Percentiles rank a stretch among this genome's conserved stretches.
Conservation (phyloP, 768 basidiomycete genomes). For the Tulasnella sp. region DNA sequence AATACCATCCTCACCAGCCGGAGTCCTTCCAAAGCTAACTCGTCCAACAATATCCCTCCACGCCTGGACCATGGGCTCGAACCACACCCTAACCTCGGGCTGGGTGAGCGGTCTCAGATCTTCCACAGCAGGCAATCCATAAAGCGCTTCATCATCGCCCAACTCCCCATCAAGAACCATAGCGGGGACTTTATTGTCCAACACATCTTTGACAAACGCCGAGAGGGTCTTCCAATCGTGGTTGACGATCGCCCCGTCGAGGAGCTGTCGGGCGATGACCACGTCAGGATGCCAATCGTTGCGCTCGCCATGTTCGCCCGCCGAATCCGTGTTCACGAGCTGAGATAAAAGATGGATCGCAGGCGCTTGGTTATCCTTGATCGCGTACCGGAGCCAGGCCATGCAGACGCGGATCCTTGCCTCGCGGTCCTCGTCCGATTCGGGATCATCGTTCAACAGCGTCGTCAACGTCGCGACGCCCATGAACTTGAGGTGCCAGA, state of each 20-base stretch:
- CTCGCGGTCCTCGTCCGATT: not conserved
- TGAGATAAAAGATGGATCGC: not conserved
- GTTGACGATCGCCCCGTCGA: conserved; percentile 13
- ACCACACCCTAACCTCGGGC: not conserved
- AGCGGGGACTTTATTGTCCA: not conserved
- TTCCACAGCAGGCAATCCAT: not conserved
- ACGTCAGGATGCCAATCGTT: not conserved
- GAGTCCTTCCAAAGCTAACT: not conserved
- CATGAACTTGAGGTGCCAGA: conserved; percentile 6
- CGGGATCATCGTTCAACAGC: not conserved
- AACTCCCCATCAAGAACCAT: not conserved
- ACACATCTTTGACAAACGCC: conserved; percentile 12
- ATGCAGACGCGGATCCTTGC: not conserved
- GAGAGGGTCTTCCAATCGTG: not conserved
- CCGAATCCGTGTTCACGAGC: not conserved
- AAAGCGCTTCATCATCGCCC: not conserved
- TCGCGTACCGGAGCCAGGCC: not conserved
- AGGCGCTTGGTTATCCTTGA: conserved; percentile 10
- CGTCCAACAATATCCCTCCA: conserved; percentile 12
- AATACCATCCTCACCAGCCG: not conserved
- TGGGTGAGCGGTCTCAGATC: not conserved
- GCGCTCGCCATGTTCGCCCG: not conserved
- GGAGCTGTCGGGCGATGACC: not conserved
- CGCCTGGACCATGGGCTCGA: not conserved
- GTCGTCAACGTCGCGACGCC: not conserved